Evolutionary conservation across 2,329 filamentous ascomycete genomes (phyloP).

Genomic region (Rhynchosporium secalis): DNA sequence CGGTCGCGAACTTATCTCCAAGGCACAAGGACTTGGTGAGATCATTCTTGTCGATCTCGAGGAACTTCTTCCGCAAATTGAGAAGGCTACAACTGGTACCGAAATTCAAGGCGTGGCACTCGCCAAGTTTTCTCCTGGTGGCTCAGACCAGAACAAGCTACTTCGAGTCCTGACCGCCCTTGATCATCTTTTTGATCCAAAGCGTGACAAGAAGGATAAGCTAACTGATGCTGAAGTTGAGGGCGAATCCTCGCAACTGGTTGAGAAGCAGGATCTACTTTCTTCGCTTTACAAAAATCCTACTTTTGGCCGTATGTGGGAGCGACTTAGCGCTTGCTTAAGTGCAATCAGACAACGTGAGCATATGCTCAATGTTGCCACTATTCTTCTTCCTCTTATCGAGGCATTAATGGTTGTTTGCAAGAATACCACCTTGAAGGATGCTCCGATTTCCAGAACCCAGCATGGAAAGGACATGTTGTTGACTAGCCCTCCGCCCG

Average conservation of each 20-base stretch:
- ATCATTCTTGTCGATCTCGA: constrained; percentile 83
- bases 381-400: constrained; percentile 89
- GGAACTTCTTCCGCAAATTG: constrained; percentile 81
- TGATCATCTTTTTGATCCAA: constrained; percentile 91
- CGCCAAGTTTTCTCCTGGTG: constrained; percentile 92
- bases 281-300: constrained; percentile 86
- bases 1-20: constrained; percentile 86
- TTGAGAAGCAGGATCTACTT: constrained; percentile 79
- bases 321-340: constrained; percentile 85
- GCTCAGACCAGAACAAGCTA: constrained; percentile 95
- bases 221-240: constrained; percentile 50
- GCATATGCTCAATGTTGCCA: constrained; percentile 95
- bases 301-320: constrained; percentile 89
- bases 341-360: constrained; percentile 86
- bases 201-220: constrained; percentile 54
- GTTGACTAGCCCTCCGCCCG: constrained; percentile 73
- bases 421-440: constrained; percentile 79
- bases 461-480: constrained; percentile 65
- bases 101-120: constrained; percentile 94
- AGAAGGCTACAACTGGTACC: constrained; percentile 81
- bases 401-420: constrained; percentile 99
- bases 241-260: constrained; percentile 53
- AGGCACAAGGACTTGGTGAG: constrained; percentile 81
- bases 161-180: constrained; percentile 89
- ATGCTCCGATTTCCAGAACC: constrained; percentile 30